Evolutionary conservation across 2,329 filamentous ascomycete species (phyloP).

Genomic region (Microcyclosporella mali): DNA sequence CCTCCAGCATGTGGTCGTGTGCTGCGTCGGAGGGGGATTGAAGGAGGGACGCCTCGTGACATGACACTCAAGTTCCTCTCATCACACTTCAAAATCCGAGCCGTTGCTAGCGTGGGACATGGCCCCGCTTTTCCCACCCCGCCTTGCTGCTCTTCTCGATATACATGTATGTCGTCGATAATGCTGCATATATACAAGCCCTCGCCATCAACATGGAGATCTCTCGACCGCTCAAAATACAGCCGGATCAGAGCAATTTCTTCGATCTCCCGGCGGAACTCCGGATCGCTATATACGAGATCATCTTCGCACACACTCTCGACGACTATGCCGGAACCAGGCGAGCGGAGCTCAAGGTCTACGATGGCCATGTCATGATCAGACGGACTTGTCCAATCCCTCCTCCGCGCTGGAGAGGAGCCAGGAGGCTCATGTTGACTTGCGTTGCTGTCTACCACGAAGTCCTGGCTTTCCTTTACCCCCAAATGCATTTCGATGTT

Average conservation of each 20-base stretch:
- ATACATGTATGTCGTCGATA: no score
- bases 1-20: conserved; percentile 10
- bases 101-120: no score
- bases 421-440: conserved; percentile 2
- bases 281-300: conserved; percentile 1
- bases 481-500: conserved; percentile 1
- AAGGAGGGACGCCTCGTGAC: no score
- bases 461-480: conserved; percentile 2
- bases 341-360: conserved; percentile 2
- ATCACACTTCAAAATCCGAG: no score
- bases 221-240: no score
- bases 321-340: conserved; percentile 1
- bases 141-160: no score
- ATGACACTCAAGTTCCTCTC: no score
- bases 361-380: conserved; percentile 2
- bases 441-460: conserved; percentile 3
- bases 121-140: no score
- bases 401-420: conserved; percentile 7
- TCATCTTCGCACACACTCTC: conserved; percentile 1
- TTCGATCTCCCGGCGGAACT: conserved; percentile 1
- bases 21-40: not conserved
- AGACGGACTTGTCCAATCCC: not conserved
- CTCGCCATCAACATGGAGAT: no score
- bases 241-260: not conserved
- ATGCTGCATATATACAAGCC: no score